Base-by-base conservation (phyloP, 306 rosid genomes). In the Fagus crenata region DNA sequence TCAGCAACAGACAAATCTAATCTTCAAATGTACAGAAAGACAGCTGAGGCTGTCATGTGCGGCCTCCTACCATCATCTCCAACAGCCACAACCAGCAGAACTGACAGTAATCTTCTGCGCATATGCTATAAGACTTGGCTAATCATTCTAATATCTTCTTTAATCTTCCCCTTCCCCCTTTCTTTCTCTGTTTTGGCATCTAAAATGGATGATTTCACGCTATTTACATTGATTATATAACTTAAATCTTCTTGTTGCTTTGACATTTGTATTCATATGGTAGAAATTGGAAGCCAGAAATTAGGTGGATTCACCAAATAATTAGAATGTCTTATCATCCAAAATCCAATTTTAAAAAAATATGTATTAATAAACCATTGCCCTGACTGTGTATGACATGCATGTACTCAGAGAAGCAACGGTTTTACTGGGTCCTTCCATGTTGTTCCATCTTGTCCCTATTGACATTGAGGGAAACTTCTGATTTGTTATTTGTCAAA, bases 31-130 rank as follows among this genome's bases (percentile, higher is more conserved):
- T 92, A 95, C 84, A 81, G 80, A 84, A 78, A 84, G 80, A 81
- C 99, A 55, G 98, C 98, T 37, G 98, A 86, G 84, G 98, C 98
- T 88, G 98, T 95, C 72, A 90, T 92, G 79, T 95, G 99, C 56
- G 91, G 92, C 75, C 90, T 92, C 75, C 91, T 95, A 67, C 97
- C 98, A 49, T 73, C 83, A 67, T 95, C 99, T 78, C 98, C 99
- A 67, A 88, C 98, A 40, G 97, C 98, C 74, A 95, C 99, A 75
- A 39, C n/a, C 67, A 87, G 86, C 96, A 88, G 97, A 87, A 92
- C 97, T 36, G 75, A 87, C 1, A 43, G 99, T 92, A 95, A 83
- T 78, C 32, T 56, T 81, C 87, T 82, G 78, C 69, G 51, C 49
- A 17, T 77, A 82, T 72, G 73, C 75, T 80, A 31, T 76, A 51